A percentile compares a stretch with the other conserved stretches of the same genome.
Conservation (phyloP, 257 asterid genomes). For the Primulina huaijiensis region DNA sequence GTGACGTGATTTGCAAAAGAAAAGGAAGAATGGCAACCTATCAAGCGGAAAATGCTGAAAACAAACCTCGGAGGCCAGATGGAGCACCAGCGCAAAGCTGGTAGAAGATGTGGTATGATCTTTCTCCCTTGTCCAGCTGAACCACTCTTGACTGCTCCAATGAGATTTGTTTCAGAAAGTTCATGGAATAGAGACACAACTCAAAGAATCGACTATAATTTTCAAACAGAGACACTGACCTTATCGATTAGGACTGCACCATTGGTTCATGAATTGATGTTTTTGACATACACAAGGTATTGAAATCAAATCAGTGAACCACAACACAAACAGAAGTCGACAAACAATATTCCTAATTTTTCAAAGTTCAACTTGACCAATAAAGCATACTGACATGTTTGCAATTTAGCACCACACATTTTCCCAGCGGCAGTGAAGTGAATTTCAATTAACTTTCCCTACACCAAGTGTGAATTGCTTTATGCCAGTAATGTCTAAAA, state of each 20-base stretch:
- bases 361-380: slow-evolving; percentile 27
- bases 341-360: not conserved
- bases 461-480: slow-evolving; percentile 29
- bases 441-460: slow-evolving; percentile 88
- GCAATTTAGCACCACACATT: slow-evolving; percentile 81
- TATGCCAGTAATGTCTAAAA: slow-evolving; percentile 25
- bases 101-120: slow-evolving; percentile 90
- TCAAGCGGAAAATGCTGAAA: slow-evolving; percentile 21
- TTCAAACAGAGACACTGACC: slow-evolving; percentile 46
- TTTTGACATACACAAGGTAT: slow-evolving; percentile 35
- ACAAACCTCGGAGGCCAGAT: slow-evolving; percentile 72
- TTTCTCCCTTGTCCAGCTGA: slow-evolving; percentile 76
- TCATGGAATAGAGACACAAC: slow-evolving; percentile 14
- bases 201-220: slow-evolving; percentile 16
- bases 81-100: slow-evolving; percentile 97
- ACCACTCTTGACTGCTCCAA: slow-evolving; percentile 91
- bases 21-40: slow-evolving; percentile 5
- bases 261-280: slow-evolving; percentile 32
- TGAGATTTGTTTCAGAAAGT: slow-evolving; percentile 25
- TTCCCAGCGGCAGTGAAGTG: slow-evolving; percentile 70
- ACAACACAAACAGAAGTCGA: slow-evolving; percentile 15
- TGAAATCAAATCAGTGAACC: slow-evolving; percentile 38
- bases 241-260: slow-evolving; percentile 81
- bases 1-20: not conserved
- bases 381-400: slow-evolving; percentile 67